Percentiles rank a stretch among this genome's conserved stretches.
Conservation (phyloP, 2,329 filamentous ascomycete genomes). For the Penicillium sp. region DNA sequence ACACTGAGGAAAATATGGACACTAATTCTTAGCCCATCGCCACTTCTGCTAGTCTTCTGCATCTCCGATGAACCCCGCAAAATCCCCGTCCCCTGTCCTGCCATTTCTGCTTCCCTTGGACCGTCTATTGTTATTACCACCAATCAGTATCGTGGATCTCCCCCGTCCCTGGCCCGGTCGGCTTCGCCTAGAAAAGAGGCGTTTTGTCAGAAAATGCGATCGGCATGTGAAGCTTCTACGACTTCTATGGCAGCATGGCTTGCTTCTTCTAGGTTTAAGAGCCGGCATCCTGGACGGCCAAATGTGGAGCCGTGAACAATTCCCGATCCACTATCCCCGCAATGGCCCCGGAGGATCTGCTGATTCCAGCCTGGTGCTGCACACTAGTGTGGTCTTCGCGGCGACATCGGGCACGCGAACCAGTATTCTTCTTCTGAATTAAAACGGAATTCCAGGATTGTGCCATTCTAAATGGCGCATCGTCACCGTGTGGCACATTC, state of each 20-base stretch:
- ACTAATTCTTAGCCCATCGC: neutral
- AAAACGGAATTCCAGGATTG: neutral
- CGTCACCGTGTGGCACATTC: neutral
- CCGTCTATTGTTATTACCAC: constrained; percentile 8
- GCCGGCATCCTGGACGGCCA: constrained; percentile 3
- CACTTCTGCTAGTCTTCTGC: neutral
- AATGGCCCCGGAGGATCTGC: constrained; percentile 19
- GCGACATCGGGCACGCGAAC: neutral
- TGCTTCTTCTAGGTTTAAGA: constrained; percentile 3
- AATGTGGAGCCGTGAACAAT: constrained; percentile 20
- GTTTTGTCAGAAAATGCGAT: constrained; percentile 12
- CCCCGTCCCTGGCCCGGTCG: constrained; percentile 7
- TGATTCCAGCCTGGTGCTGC: constrained; percentile 20
- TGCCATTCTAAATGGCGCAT: neutral
- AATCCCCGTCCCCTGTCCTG: constrained; percentile 31
- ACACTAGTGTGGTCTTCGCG: constrained; percentile 7
- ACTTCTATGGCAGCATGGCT: constrained; percentile 6
- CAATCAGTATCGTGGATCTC: constrained; percentile 15
- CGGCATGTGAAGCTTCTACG: constrained; percentile 14
- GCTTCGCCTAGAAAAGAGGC: constrained; percentile 12
- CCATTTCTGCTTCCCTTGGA: neutral
- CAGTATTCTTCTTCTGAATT: neutral
- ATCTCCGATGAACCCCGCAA: constrained; percentile 18
- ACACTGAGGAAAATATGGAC: neutral
- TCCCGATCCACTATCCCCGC: constrained; percentile 7